Evolutionary conservation across 768 basidiomycete genomes (phyloP), one percentile per base, ranked within the genome.

Genomic region (Pulveroboletus sp.): DNA sequence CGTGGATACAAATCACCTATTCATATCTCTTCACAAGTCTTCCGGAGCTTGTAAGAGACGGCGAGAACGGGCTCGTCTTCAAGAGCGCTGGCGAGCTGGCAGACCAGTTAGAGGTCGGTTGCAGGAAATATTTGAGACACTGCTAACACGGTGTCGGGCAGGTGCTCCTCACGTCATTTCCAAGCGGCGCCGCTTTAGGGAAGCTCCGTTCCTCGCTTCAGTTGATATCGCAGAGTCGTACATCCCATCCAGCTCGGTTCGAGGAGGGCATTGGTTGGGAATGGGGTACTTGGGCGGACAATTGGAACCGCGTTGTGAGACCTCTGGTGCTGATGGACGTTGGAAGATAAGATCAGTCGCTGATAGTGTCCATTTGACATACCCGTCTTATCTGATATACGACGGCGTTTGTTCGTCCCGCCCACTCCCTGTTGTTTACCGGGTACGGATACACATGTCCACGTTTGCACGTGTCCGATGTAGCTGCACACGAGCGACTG

Each of bases 41-140:
- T 28, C 63, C 79, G 41, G 96, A 99, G 68, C 80, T 98, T 8
- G 91, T 99, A 8, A 82, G 82, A 57, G 79, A 92, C 49, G 85
- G 85, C 1, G 71, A 80, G 60, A 98, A 98, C 62, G 96, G 96
- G 1, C 74, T 85, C 12, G 69, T 89, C 4, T 99, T 98, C 68
- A 68, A 73, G 47, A 74, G 77, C 39, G 80, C 86, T 0, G 61
- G 69, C 21, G 79, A 93, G 54, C 71, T 99, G 24, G 84, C 89
- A 0, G 63, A 71, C 36, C 89, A 89, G 56, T 59, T 97, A 10
- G 80, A 84, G 78, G 76, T 62, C 7, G 24, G 55, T 41, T 56
- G 15, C 32, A 44, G 10, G 12, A 14, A 36, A 9, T 26, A 31
- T 27, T 42, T 47, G 18, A 14, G 44, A 30, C 24, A 26, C n/a